These are phyloP conservation scores for Chalaropsis ovoidea DNA, from an alignment of 2,329 filamentous ascomycete species.

Conservation along the genomic window DNA sequence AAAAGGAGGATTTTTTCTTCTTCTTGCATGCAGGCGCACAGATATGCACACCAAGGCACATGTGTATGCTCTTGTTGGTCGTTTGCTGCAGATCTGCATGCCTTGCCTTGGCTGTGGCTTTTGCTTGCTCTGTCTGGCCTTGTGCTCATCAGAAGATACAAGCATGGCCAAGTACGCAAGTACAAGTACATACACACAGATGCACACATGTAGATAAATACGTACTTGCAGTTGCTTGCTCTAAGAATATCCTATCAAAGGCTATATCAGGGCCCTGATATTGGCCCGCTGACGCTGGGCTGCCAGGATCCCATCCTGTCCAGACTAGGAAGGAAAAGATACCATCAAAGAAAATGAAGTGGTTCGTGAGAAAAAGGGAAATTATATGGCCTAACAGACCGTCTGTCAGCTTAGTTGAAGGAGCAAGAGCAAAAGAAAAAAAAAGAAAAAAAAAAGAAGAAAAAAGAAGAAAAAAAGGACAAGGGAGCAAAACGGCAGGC, in stretches of 20 bases:
- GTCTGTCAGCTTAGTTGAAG: neutral
- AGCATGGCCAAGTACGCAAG: neutral
- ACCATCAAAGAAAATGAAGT: neutral
- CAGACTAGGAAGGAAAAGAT: no score
- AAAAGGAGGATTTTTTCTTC: no score
- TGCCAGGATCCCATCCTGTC: no score
- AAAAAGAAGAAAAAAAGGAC: no score
- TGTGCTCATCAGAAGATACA: neutral
- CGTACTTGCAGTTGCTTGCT: no score
- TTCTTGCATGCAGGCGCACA: neutral
- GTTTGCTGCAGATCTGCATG: neutral
- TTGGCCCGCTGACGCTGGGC: neutral
- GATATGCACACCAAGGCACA: conserved; percentile 2
- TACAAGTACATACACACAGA: neutral
- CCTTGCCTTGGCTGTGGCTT: neutral
- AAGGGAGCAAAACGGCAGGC: no score
- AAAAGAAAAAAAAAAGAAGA: neutral
- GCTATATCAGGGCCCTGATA: neutral
- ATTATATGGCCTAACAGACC: neutral
- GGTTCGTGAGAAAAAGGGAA: neutral
- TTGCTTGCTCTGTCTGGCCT: neutral
- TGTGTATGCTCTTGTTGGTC: neutral
- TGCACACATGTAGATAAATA: no score
- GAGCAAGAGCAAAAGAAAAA: no score
- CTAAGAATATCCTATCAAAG: neutral